Evolutionary conservation across 2,329 filamentous ascomycete genomes (phyloP), one percentile per base, ranked within the genome.

Genomic region (Epicoccum nigrum): DNA sequence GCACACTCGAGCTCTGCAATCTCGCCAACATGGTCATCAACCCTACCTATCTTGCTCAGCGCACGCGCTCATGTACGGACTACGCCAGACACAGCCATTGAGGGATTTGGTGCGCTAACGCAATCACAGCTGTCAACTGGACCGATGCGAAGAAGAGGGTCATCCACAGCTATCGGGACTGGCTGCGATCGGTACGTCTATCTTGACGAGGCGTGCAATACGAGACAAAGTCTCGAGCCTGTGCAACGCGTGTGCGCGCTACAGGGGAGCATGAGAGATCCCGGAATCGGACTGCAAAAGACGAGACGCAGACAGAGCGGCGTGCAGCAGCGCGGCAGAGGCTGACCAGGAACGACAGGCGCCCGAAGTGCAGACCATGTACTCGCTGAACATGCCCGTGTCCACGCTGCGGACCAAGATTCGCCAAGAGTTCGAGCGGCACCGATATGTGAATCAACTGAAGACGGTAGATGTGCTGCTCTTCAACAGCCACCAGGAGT

Each of bases 281-380:
- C 19, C 17, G 11, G 31, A 11, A 17, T 15, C 21, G 25, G 31
- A 16, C 32, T 17, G 15, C n/a, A n/a, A n/a, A n/a, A n/a, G 25
- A 13, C 17, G 16, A 38, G 13, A 34, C 4, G 27, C 25, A 34
- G 17, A 20, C 35, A 19, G 37, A 21, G 16, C 31, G 23, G 7
- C n/a, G 1, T 7, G n/a, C 8, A 13, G 31, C 13, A 34, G 32
- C 19, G 23, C 28, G 25, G n/a, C 27, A 45, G 33, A 33, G 37
- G 48, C 59, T 63, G 47, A 68, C 44, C 21, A 9, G 20, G 27
- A 20, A 7, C 15, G 40, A 52, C 73, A 99, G 94, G 92, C 92
- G 32, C 93, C 94, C 55, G 92, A 97, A 75, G 93, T 99, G 71
- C 94, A 97, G 77, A 89, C 86, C 56, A 96, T 97, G 91, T 99